Conservation (phyloP, 1,284 basidiomycete genomes). For the Cutaneotrichosporon curvatum region DNA sequence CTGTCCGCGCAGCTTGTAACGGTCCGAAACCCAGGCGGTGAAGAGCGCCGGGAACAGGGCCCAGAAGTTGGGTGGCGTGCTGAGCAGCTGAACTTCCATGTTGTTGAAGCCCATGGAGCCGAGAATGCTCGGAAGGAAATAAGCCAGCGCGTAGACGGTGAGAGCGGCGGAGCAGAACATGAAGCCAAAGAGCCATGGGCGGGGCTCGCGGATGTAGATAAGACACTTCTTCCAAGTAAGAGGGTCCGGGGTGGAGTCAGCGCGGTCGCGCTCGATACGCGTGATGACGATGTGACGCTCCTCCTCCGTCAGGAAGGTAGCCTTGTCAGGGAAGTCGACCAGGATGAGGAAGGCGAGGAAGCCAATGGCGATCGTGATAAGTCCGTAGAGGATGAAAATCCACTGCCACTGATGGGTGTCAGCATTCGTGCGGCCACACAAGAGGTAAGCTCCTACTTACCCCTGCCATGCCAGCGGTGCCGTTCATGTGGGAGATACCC, state of each 20-base stretch:
- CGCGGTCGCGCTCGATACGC: conserved; percentile 47
- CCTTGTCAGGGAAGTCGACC: conserved; percentile 49
- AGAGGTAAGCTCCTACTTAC: too few species aligned
- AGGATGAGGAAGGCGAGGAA: conserved; percentile 23
- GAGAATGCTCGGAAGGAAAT: conserved; percentile 48
- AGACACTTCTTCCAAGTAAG: conserved; percentile 47
- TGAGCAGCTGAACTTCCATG: conserved; percentile 36
- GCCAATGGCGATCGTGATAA: conserved; percentile 1
- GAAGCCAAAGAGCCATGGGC: conserved; percentile 47
- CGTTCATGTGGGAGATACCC: conserved; percentile 6
- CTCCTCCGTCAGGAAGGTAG: conserved; percentile 45
- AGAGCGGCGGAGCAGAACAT: conserved; percentile 36
- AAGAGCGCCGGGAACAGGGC: conserved; percentile 40
- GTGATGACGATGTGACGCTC: conserved; percentile 43
- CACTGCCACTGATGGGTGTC: conserved; percentile 8
- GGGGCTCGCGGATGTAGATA: conserved; percentile 10
- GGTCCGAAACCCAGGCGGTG: conserved; percentile 43
- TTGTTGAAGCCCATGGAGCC: conserved; percentile 39
- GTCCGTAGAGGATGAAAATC: conserved; percentile 4
- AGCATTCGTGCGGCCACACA: too few species aligned
- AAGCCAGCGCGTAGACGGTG: conserved; percentile 23
- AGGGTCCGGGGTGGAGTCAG: conserved; percentile 45
- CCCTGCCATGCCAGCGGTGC: conserved; percentile 2
- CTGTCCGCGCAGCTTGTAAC: conserved; percentile 8
- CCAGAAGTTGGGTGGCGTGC: conserved; percentile 45